Conservation (phyloP, 176 grass and related monocot species). For the Musa schizocarpa region DNA sequence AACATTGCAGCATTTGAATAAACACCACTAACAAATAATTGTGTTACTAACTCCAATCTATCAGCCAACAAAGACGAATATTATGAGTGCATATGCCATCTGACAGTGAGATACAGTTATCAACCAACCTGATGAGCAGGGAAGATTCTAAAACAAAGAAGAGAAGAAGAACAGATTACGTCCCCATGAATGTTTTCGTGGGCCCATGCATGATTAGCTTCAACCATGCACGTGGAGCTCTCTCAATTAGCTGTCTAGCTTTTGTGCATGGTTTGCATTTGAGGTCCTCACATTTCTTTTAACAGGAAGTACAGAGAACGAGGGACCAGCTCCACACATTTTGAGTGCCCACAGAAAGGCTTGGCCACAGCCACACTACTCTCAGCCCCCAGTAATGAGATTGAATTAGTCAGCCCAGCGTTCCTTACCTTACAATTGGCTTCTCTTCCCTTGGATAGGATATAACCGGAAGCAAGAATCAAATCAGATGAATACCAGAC, state of each 20-base stretch:
- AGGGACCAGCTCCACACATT: not conserved
- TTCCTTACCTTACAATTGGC: not conserved
- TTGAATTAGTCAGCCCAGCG: not conserved
- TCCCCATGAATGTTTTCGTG: not conserved
- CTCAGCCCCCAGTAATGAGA: not conserved
- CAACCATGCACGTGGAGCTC: not conserved
- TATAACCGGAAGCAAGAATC: not conserved
- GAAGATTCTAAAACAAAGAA: not conserved
- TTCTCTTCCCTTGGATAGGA: not conserved
- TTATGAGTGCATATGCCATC: too few relatives aligned
- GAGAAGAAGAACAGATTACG: not conserved
- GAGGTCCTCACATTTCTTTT: not conserved
- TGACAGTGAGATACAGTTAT: too few relatives aligned
- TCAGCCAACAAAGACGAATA: too few relatives aligned
- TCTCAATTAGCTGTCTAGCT: not conserved
- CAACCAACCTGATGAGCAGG: not conserved
- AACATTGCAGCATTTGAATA: not conserved
- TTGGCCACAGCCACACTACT: not conserved
- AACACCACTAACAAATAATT: too few relatives aligned
- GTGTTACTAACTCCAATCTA: too few relatives aligned
- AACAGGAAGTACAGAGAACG: not conserved
- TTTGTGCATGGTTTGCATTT: not conserved
- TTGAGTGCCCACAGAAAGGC: not conserved
- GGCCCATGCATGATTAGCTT: not conserved
- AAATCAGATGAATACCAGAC: not conserved